Evolutionary conservation across 768 basidiomycete genomes (phyloP), one percentile per base, ranked within the genome.

Genomic region (Boletus bicolor): DNA sequence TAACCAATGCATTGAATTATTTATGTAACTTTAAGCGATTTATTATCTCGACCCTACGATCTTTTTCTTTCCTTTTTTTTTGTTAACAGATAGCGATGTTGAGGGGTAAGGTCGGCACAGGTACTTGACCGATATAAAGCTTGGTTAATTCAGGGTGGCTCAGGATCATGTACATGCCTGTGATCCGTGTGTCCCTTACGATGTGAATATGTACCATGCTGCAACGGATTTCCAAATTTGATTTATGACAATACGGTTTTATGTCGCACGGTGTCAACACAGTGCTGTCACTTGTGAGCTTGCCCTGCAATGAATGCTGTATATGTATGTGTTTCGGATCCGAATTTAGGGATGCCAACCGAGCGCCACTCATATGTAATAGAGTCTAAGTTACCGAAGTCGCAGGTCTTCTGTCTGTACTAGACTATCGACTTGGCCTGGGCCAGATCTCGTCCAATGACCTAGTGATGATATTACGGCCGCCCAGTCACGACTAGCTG

Each of bases 31-130:
- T 41, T 41, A 36, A 59, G 14, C 3, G 24, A n/a, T 32, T 39
- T 53, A 54, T 43, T 24, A 51, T 49, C 21, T 28, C 24, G 14
- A 32, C 6, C 45, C 21, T 67, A 67, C 15, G 8, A 55, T 26
- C 45, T 61, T 56, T 59, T 30, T 10, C 11, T 8, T 26, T 30
- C 7, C 39, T 14, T 47, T 11, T 35, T 37, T 30, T 35, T 21
- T 45, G n/a, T 15, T 2, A 37, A 39, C 9, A 5, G 26, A 30
- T 41, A 15, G 21, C 10, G 19, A 24, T 38, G 15, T 11, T 11
- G 32, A 42, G 17, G 12, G 32, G 7, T 12, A 44, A 45, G 12
- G 24, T 12, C 7, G 14, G 11, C 21, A n/a, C 37, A 14, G 39
- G 21, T 24, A 24, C 30, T n/a, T 28, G 21, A 10, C 17, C 35